Base-by-base conservation (phyloP, 164 flowering plant species). In the Akebia trifoliata region DNA sequence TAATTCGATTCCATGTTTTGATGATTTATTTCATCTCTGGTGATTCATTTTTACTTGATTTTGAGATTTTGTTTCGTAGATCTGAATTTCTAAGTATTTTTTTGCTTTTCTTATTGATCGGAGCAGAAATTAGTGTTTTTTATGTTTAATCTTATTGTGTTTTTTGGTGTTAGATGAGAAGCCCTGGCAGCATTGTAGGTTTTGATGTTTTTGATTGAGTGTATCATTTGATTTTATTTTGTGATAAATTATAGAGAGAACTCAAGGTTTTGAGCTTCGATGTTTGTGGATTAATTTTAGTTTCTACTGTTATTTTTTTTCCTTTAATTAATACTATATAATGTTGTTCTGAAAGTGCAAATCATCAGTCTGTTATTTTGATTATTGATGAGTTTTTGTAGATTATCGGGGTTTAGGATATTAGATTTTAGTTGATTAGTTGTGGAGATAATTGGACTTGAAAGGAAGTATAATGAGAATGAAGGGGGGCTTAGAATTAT, bases 151-250 rank as follows among this genome's bases (percentile, higher is more conserved):
- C 6, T 29, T 18, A 8, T 29, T 4, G 54, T 18, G 22, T 29
- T 29, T n/a, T 50, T 15, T n/a, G 32, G 7, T 2, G 36, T 50
- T 50, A 50, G 54, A 50, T 30, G 54, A 29, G 37, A 24, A 29
- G 14, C 18, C 30, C 11, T 30, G 24, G 54, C 17, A 30, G 54
- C 37, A 50, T 50, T 50, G 54, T 50, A 29, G 54, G n/a, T 50
- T 50, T 18, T 50, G 54, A 17, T 30, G 21, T n/a, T 29, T 29
- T 9, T 50, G 3, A 29, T 31, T 50, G 22, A 30, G 30, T 50
- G 54, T 4, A 29, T 50, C 14, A n/a, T 50, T 50, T 50, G 37
- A 18, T 30, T n/a, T 30, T 17, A 9, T 31, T 30, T n/a, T 6
- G 17, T 28, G 54, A 31, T n/a, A 15, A 28, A 12, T 50, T 50